A percentile compares a stretch with the other conserved stretches of the same genome.
Evolutionary conservation across 192 early-diverging fungal species (phyloP).

Genomic region (Backusella liffmaniae): DNA sequence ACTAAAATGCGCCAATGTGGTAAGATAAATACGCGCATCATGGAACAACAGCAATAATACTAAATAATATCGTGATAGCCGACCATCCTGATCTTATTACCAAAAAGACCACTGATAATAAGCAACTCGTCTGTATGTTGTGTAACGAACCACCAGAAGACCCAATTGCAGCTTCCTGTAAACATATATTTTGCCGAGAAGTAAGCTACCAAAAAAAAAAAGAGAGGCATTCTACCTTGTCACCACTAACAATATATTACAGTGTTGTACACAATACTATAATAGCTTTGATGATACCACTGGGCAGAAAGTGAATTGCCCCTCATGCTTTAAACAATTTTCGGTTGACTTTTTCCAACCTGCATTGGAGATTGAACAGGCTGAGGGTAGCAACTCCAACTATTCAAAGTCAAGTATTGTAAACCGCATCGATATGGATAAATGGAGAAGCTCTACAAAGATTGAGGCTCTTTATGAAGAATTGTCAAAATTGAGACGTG

Average conservation of each 20-base stretch:
- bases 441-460: constrained; percentile 90
- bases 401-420: constrained; percentile 75
- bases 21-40: not conserved
- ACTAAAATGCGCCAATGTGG: constrained; percentile 85
- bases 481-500: constrained; percentile 66
- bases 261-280: constrained; percentile 35
- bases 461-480: constrained; percentile 95
- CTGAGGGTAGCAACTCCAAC: constrained; percentile 31
- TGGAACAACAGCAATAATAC: not conserved
- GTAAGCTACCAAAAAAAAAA: constrained; percentile 45
- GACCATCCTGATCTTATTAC: constrained; percentile 85
- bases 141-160: constrained; percentile 81
- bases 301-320: constrained; percentile 62
- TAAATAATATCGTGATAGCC: constrained; percentile 17
- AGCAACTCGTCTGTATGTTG: constrained; percentile 80
- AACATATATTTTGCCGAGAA: constrained; percentile 89
- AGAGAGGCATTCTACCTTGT: not conserved
- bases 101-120: constrained; percentile 55
- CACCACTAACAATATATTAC: not conserved
- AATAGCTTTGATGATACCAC: constrained; percentile 30
- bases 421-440: constrained; percentile 85
- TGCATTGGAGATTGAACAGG: constrained; percentile 40
- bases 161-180: constrained; percentile 78
- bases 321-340: constrained; percentile 73
- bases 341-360: constrained; percentile 74